Evolutionary conservation across 306 rosid genomes (phyloP), one percentile per base, ranked within the genome.

Genomic region (Gillenia trifoliata): DNA sequence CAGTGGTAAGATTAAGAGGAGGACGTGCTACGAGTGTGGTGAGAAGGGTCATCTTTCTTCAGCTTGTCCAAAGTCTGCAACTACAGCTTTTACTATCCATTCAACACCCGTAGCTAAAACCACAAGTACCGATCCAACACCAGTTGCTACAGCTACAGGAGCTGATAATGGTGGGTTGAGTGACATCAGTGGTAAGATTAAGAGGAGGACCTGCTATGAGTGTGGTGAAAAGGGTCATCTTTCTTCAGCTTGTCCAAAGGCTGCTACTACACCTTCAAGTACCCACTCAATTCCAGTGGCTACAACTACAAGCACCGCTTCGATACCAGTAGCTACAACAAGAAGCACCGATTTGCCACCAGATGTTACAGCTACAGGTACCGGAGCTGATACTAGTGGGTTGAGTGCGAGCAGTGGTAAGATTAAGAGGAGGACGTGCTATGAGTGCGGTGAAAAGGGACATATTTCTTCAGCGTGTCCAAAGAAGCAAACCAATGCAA

Each of bases 381-480:
- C 79, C 29, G 81, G 45, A 71, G 71, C 50, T 65, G 77, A 77
- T 45, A 70, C 5, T 47, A 77, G 63, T 68, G 79, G 72, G 62
- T 33, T 83, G 40, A 71, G 36, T 73, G 33, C 86, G 5, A 22
- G 26, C 68, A 83, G 83, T 68, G 90, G 94, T 70, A 93, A 91
- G 87, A 83, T 85, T 49, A 91, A 68, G 87, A 84, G 93, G 75
- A 90, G 98, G 83, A 89, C 89, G 10, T 91, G 97, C 79, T 91
- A 85, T 9, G 97, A 89, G 45, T 94, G 98, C 67, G 91, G 94
- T 68, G 90, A 91, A 78, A 94, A 94, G 85, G 98, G 98, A 10
- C 98, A 94, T 83, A 20, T 79, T 73, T 72, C 86, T 49, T 86
- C 95, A 0, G 87, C 73, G 50, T 91, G 98, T 79, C 95, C 93